A percentile compares a stretch with the other conserved stretches of the same genome.
Evolutionary conservation across 176 grass and related monocot species (phyloP).

Genomic region (Olyra latifolia): DNA sequence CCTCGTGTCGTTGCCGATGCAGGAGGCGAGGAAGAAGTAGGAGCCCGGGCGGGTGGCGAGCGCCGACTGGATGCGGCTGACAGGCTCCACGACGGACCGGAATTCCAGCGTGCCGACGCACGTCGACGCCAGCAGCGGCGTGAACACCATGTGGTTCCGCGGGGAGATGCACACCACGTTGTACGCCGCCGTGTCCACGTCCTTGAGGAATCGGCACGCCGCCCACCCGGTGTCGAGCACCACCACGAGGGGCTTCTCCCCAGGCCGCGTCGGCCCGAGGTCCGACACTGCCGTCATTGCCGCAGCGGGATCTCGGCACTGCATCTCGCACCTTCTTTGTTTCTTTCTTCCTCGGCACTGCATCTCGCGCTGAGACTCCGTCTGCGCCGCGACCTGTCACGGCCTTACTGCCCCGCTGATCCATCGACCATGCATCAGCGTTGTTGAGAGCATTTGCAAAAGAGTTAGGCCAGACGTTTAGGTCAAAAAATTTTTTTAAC

Average conservation of each 20-base stretch:
- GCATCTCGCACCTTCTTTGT: background rate
- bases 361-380: background rate
- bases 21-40: slow-evolving; percentile 80
- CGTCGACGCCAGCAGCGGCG: slow-evolving; percentile 87
- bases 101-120: slow-evolving; percentile 93
- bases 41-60: slow-evolving; percentile 59
- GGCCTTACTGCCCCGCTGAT: too few relatives aligned
- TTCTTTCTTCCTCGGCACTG: slow-evolving; percentile 10
- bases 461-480: too few relatives aligned
- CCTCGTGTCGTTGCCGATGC: slow-evolving; percentile 53
- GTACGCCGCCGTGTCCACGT: slow-evolving; percentile 69
- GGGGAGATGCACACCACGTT: slow-evolving; percentile 93
- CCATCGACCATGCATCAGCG: too few relatives aligned
- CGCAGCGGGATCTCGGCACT: background rate
- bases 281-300: slow-evolving; percentile 26
- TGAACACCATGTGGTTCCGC: slow-evolving; percentile 98
- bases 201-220: slow-evolving; percentile 84
- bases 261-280: slow-evolving; percentile 51
- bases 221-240: slow-evolving; percentile 91
- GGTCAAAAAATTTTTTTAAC: too few relatives aligned
- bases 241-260: slow-evolving; percentile 75
- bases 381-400: too few relatives aligned
- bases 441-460: too few relatives aligned
- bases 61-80: slow-evolving; percentile 84
- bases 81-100: slow-evolving; percentile 83